Evolutionary conservation across 2,329 filamentous ascomycete genomes (phyloP).

Genomic region (Xylariaceae sp.): DNA sequence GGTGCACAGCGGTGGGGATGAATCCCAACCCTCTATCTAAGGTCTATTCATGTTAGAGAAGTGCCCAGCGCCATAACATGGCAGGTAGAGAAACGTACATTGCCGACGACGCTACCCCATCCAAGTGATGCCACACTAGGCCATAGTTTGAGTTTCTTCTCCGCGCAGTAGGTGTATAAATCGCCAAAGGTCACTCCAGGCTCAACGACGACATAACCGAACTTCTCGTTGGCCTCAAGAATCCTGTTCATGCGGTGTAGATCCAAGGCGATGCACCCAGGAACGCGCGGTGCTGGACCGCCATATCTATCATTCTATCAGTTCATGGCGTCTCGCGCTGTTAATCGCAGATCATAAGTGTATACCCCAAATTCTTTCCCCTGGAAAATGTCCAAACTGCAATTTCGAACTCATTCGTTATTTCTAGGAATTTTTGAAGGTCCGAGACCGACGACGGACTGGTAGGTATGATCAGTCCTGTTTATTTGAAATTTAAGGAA

Average conservation of each 20-base stretch:
- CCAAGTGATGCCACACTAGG: constrained; percentile 55
- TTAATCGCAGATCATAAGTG: background rate
- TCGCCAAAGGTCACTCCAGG: constrained; percentile 54
- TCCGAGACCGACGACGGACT: constrained; percentile 43
- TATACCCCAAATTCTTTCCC: constrained; percentile 50
- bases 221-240: constrained; percentile 50
- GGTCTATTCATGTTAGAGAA: constrained; percentile 33
- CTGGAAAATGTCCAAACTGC: constrained; percentile 40
- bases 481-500: background rate
- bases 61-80: background rate
- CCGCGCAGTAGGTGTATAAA: constrained; percentile 49
- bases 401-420: constrained; percentile 39
- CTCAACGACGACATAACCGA: constrained; percentile 53
- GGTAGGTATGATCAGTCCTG: constrained; percentile 5
- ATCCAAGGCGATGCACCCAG: constrained; percentile 52
- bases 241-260: constrained; percentile 52
- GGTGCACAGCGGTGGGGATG: constrained; percentile 47
- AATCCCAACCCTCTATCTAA: constrained; percentile 52
- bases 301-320: constrained; percentile 47
- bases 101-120: constrained; percentile 56
- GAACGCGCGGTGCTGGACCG: constrained; percentile 53
- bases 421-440: constrained; percentile 41
- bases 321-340: background rate
- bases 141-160: constrained; percentile 51
- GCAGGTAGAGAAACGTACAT: constrained; percentile 41